Evolutionary conservation across 225 moss, liverwort and hornwort species (phyloP), one percentile per base, ranked within the genome.

Genomic region (Asterella californica): DNA sequence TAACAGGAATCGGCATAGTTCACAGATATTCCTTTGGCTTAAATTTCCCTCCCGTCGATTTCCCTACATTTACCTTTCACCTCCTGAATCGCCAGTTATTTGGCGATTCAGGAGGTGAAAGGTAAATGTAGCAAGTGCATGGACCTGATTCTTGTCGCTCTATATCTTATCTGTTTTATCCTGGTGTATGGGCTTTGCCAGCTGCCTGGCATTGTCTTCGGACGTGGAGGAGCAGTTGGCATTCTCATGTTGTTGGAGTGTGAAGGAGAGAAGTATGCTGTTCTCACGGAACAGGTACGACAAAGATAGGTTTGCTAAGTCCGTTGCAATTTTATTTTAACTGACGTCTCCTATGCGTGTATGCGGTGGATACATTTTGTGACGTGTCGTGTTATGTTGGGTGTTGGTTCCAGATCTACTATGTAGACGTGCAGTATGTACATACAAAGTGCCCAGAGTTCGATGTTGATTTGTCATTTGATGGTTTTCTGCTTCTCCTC

Each of bases 191-290:
- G 47, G 9, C 77, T 70, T 14, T 78, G 38, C 45, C 88, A 96
- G 95, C 86, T 99, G 5, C 97, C 95, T 65, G 97, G 95, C 30
- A 90, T 99, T 79, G 90, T 95, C 29, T 99, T 99, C 81, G 97
- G 89, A 47, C 90, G 97, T 27, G 97, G 97, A 33, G 92, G 93
- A 76, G 93, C 95, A 38, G 97, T 99, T 76, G 95, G 86, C 73
- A 91, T 95, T 24, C 86, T 99, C 69, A 91, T 95, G 80, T 78
- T 93, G 80, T 77, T 99, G 83, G 92, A 95, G 75, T 92, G 94
- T 45, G 91, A 92, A 79, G 92, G 91, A 50, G 83, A 87, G 37
- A 92, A 92, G 85, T 95, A 90, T 79, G 92, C 92, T 79, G 91
- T 99, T 77, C 92, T 99, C 30, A 92, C 90, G 33, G 92, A 99